Conservation (phyloP, 352 stramenopile genomes). For the Phytopythium ostracodes region DNA sequence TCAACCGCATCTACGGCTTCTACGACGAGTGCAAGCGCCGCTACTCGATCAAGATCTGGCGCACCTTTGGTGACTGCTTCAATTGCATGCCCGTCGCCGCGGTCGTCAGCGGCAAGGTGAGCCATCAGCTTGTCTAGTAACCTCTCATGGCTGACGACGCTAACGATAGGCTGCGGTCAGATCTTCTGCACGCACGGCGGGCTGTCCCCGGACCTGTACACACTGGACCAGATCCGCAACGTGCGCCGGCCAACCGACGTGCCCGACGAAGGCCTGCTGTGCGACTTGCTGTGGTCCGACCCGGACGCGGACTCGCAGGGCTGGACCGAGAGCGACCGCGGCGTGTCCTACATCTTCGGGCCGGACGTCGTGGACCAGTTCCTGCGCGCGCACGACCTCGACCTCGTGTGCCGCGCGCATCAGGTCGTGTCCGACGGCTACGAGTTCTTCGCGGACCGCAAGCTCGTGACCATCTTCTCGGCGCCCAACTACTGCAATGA, state of each 20-base stretch:
- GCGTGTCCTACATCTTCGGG: slow-evolving; percentile 99
- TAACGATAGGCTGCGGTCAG: slow-evolving; percentile 13
- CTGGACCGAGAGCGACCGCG: slow-evolving; percentile 96
- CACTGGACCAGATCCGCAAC: slow-evolving; percentile 95
- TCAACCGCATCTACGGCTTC: slow-evolving; percentile 99
- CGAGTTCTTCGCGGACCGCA: slow-evolving; percentile 98
- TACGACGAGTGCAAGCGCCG: slow-evolving; percentile 98
- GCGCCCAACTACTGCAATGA: slow-evolving; percentile 99
- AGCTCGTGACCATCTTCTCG: slow-evolving; percentile 99
- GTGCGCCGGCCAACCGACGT: slow-evolving; percentile 83
- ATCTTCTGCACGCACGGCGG: slow-evolving; percentile 98
- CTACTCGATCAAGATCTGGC: slow-evolving; percentile 93
- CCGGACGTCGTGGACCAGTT: slow-evolving; percentile 97
- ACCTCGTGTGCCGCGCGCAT: slow-evolving; percentile 97
- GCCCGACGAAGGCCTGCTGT: slow-evolving; percentile 80
- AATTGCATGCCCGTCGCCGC: slow-evolving; percentile 97
- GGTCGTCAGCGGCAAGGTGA: slow-evolving; percentile 93
- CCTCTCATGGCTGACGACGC: not conserved
- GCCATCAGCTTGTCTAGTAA: not conserved
- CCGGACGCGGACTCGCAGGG: slow-evolving; percentile 85
- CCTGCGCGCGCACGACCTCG: slow-evolving; percentile 95
- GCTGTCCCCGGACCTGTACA: slow-evolving; percentile 94
- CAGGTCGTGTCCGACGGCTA: slow-evolving; percentile 99
- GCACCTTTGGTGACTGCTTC: slow-evolving; percentile 97
- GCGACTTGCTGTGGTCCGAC: slow-evolving; percentile 87